Conservation (phyloP, 2,329 filamentous ascomycete species). For the Alternaria atra region DNA sequence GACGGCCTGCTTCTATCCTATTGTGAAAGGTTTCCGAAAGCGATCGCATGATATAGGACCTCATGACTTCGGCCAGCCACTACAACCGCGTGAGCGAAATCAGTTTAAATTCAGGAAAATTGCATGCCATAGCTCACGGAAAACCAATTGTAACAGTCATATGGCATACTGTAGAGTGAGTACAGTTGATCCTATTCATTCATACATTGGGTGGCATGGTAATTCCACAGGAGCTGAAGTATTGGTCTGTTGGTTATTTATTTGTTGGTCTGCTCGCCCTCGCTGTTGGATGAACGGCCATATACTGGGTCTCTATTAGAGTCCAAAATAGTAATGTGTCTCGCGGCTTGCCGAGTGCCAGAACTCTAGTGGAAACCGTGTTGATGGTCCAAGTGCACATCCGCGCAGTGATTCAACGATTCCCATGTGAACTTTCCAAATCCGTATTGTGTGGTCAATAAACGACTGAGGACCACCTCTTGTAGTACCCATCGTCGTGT, state of each 20-base stretch:
- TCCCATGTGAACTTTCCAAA: background rate
- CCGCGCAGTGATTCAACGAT: background rate
- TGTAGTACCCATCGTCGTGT: background rate
- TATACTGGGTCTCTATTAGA: no score
- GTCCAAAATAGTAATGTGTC: no score
- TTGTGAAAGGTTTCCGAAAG: no score
- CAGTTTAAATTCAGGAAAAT: no score
- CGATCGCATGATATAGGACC: no score
- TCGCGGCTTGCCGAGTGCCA: background rate
- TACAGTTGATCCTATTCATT: background rate
- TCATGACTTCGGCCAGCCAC: no score
- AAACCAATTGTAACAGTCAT: background rate
- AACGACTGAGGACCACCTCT: background rate
- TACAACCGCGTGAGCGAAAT: no score
- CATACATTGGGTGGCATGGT: background rate
- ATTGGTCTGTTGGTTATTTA: background rate
- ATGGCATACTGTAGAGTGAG: background rate
- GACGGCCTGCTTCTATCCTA: no score
- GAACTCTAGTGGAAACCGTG: background rate
- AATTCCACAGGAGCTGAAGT: background rate
- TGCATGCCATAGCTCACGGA: no score
- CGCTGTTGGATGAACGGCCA: background rate
- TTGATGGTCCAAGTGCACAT: rapidly evolving
- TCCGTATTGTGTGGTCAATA: background rate
- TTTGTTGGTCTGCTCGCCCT: no score